Conservation (phyloP, 2,329 filamentous ascomycete genomes). For the Monilinia vaccinii-corymbosi region DNA sequence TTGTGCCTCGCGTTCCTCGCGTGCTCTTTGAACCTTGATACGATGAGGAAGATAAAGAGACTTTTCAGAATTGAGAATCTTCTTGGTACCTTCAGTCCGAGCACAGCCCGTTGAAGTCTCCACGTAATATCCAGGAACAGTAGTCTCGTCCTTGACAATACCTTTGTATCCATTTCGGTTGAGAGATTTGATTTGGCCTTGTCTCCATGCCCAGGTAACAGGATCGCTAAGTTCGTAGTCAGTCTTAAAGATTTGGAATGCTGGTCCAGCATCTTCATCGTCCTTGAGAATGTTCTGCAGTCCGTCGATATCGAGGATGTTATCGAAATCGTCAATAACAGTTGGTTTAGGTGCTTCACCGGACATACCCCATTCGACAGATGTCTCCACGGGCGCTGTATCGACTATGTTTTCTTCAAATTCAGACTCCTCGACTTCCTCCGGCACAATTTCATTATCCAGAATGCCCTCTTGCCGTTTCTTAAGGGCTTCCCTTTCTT, state of each 20-base stretch:
- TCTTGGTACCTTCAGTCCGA: constrained; percentile 86
- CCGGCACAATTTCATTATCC: constrained; percentile 37
- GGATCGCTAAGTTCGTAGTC: constrained; percentile 44
- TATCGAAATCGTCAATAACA: constrained; percentile 54
- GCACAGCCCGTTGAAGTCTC: constrained; percentile 78
- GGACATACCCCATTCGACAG: constrained; percentile 51
- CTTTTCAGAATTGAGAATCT: constrained; percentile 94
- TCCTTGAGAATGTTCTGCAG: constrained; percentile 62
- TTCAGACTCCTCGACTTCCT: constrained; percentile 26
- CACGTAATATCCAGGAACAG: constrained; percentile 65
- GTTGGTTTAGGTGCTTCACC: constrained; percentile 49
- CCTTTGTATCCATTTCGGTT: constrained; percentile 50
- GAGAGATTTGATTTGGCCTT: constrained; percentile 62
- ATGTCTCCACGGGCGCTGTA: constrained; percentile 32
- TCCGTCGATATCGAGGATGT: constrained; percentile 61
- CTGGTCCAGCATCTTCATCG: constrained; percentile 53
- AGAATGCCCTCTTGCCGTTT: constrained; percentile 38
- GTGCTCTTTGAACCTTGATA: constrained; percentile 85
- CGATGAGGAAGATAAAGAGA: constrained; percentile 97
- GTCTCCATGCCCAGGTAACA: constrained; percentile 59
- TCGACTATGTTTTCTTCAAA: constrained; percentile 31
- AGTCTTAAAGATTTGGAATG: constrained; percentile 42
- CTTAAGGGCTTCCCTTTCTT: constrained; percentile 55
- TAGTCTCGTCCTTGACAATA: constrained; percentile 30
- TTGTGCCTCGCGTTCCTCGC: constrained; percentile 81